Conservation (phyloP, 768 basidiomycete genomes). For the Phylloporus sp. region DNA sequence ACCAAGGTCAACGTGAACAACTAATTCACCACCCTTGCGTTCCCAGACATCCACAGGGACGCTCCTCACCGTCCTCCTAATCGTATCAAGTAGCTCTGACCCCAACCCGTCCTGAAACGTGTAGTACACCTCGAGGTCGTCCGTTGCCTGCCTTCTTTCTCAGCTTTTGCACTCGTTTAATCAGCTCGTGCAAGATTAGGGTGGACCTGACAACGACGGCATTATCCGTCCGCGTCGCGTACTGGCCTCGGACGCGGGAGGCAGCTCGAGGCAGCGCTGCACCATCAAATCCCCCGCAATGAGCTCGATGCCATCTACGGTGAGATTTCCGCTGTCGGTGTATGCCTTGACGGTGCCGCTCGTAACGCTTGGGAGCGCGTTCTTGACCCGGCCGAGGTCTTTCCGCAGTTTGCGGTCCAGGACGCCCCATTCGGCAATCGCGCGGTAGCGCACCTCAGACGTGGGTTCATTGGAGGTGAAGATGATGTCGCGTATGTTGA, state of each 20-base stretch:
- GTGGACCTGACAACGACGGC: constrained; percentile 92
- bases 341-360: constrained; percentile 84
- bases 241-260: constrained; percentile 54
- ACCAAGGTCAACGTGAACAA: constrained; percentile 73
- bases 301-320: constrained; percentile 86
- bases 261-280: constrained; percentile 85
- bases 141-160: constrained; percentile 96
- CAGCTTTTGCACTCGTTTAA: constrained; percentile 90
- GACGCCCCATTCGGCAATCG: constrained; percentile 91
- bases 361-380: constrained; percentile 72
- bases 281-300: constrained; percentile 88
- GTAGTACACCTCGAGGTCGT: constrained; percentile 89
- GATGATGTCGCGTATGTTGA: constrained; percentile 88
- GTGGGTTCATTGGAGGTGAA: constrained; percentile 85
- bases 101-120: constrained; percentile 67
- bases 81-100: constrained; percentile 59
- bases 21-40: constrained; percentile 44
- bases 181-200: constrained; percentile 83
- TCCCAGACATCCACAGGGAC: constrained; percentile 59
- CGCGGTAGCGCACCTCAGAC: constrained; percentile 88
- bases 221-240: constrained; percentile 84
- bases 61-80: constrained; percentile 69
- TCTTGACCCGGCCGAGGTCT: constrained; percentile 86
- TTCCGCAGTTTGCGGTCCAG: constrained; percentile 92
- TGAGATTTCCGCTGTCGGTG: constrained; percentile 67